Evolutionary conservation across 2,329 filamentous ascomycete genomes (phyloP).

Genomic region (Xylaria digitata): DNA sequence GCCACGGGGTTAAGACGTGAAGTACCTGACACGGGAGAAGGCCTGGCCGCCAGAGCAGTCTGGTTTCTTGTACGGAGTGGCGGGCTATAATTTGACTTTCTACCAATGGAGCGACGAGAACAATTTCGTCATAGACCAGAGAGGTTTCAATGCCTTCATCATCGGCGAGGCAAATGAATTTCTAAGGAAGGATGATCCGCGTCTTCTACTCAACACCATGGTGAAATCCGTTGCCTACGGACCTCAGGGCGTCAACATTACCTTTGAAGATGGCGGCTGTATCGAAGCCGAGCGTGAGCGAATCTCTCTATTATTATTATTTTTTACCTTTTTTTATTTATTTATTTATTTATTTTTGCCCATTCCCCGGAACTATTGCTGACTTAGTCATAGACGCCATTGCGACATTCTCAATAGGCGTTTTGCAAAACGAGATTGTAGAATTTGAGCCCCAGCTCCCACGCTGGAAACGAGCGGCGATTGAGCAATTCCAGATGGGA

Average conservation of each 20-base stretch:
- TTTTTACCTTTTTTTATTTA: too few relatives aligned
- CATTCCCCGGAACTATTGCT: slow-evolving; percentile 18
- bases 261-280: slow-evolving; percentile 61
- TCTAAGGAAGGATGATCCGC: slow-evolving; percentile 63
- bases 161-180: slow-evolving; percentile 68
- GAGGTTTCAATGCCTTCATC: slow-evolving; percentile 70
- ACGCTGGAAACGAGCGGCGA: slow-evolving; percentile 71
- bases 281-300: slow-evolving; percentile 47
- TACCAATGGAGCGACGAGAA: slow-evolving; percentile 71
- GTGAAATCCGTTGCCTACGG: slow-evolving; percentile 67
- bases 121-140: slow-evolving; percentile 69
- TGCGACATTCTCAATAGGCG: slow-evolving; percentile 75
- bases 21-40: not conserved
- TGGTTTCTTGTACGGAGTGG: slow-evolving; percentile 65
- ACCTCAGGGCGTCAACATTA: slow-evolving; percentile 63
- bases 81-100: slow-evolving; percentile 70
- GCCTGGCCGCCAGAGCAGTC: slow-evolving; percentile 67
- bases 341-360: too few relatives aligned
- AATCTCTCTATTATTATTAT: too few relatives aligned
- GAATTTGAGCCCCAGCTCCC: slow-evolving; percentile 69
- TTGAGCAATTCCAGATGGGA: slow-evolving; percentile 74
- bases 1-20: too few relatives aligned
- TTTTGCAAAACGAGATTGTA: slow-evolving; percentile 71
- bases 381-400: slow-evolving; percentile 59
- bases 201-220: slow-evolving; percentile 68